These are phyloP conservation scores for Chalaropsis thielavioides DNA, from an alignment of 2,329 filamentous ascomycete genomes.

Conservation along the genomic window DNA sequence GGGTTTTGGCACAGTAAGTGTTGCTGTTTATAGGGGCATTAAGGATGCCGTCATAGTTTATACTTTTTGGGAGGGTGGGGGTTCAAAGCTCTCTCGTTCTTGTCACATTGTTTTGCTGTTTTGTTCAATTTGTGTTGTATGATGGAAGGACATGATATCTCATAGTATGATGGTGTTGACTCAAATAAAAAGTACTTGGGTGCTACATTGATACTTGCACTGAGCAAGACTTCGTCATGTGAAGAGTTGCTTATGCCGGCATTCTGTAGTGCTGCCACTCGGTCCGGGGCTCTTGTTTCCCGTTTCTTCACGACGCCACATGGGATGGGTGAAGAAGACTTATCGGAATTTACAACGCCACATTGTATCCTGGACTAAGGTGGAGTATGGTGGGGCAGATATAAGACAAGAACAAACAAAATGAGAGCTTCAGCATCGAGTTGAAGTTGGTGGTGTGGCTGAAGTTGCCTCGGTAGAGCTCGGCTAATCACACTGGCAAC, in stretches of 20 bases:
- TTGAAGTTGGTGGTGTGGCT: constrained; percentile 7
- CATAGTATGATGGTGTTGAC: neutral
- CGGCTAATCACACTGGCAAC: constrained; percentile 16
- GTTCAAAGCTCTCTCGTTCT: neutral
- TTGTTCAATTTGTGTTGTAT: neutral
- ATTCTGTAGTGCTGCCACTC: neutral
- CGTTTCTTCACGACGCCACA: neutral
- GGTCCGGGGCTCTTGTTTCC: neutral
- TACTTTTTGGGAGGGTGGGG: neutral
- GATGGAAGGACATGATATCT: no score
- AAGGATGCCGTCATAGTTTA: neutral
- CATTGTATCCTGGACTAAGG: neutral
- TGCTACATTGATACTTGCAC: no score
- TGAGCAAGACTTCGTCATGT: neutral
- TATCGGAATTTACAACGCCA: neutral
- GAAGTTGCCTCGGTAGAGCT: constrained; percentile 17
- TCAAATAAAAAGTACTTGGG: neutral
- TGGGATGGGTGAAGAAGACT: neutral
- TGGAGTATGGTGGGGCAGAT: neutral
- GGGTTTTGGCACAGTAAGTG: constrained; percentile 58
- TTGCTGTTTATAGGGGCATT: neutral
- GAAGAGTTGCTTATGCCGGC: neutral
- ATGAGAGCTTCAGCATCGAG: neutral
- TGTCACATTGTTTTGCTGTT: neutral
- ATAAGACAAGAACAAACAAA: no score